Base-by-base conservation (phyloP, 108 stramenopile species). In the Epipyxis sp. region DNA sequence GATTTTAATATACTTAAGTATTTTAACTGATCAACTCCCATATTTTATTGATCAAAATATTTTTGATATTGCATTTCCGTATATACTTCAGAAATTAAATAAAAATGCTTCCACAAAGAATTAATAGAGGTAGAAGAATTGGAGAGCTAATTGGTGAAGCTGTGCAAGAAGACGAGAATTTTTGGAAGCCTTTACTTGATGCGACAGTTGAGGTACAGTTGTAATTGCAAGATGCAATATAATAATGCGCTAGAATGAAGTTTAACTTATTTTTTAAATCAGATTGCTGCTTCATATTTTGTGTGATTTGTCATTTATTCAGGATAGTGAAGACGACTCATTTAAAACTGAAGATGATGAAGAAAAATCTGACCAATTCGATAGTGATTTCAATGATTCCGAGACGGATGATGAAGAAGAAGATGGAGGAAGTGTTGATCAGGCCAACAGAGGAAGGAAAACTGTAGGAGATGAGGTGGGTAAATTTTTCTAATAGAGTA, bases 321-420 rank as follows among this genome's bases (percentile, higher is more conserved):
- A n/a, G 54, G 54, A 25, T 57, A 57, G 54, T 65, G 61, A 65
- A 32, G 61, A 3, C 10, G 61, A 65, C 10, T 65, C 61, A 29
- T 65, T 13, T 65, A 10, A 3, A 3, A 65, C 61, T 13, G 61
- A 35, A 29, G 61, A 65, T 25, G 54, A 57, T 25, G 54, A 57
- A 6, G 61, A 65, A 6, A 65, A 65, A 37, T 32, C 61, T 65
- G 61, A 65, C 34, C 30, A 13, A 3, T 65, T 65, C 35, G 61
- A 65, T 37, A 13, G 13, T 37, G 61, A 65, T 25, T 65, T 65
- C 25, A 65, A 65, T 65, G 61, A 65, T 37, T 32, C 34, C 3
- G 61, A 65, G 25, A 6, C 3, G 6, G 61, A 65, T 37, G 61
- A 65, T 35, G 61, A 65, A 13, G 61, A 65, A 10, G 61, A 65